Conservation (phyloP, 2,329 filamentous ascomycete species). For the Penicillium digitatum region DNA sequence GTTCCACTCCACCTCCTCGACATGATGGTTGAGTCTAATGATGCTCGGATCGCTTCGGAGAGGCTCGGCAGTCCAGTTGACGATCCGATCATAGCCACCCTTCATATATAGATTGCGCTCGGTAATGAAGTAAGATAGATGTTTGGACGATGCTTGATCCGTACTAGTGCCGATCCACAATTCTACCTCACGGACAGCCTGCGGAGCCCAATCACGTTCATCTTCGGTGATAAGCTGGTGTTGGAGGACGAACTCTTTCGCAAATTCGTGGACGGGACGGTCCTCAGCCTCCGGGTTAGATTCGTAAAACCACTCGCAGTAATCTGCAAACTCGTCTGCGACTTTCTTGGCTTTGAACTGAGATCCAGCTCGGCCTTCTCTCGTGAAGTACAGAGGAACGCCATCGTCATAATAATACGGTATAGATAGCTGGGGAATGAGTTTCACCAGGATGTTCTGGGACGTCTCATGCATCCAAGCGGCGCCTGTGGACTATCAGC, state of each 20-base stretch:
- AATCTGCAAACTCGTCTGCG: conserved; percentile 46
- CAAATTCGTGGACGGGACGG: conserved; percentile 39
- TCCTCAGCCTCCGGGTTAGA: conserved; percentile 42
- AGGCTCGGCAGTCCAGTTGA: conserved; percentile 41
- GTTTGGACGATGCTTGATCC: conserved; percentile 42
- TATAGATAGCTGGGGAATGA: conserved; percentile 42
- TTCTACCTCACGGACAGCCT: conserved; percentile 44
- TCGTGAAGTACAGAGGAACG: conserved; percentile 41
- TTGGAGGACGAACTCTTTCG: conserved; percentile 40
- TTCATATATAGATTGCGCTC: conserved; percentile 47
- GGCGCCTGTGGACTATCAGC: conserved; percentile 31
- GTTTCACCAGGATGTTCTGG: conserved; percentile 44
- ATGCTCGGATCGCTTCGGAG: conserved; percentile 33
- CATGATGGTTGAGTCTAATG: conserved; percentile 38
- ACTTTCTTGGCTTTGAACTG: conserved; percentile 49
- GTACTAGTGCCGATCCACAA: conserved; percentile 44
- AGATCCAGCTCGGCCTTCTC: conserved; percentile 41
- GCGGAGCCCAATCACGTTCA: conserved; percentile 45
- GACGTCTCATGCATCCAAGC: conserved; percentile 48
- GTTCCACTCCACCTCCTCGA: conserved; percentile 41
- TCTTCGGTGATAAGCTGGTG: conserved; percentile 43
- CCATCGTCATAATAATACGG: conserved; percentile 48
- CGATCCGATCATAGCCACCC: conserved; percentile 45
- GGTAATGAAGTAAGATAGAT: conserved; percentile 44
- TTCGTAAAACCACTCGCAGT: conserved; percentile 42